Evolutionary conservation across 805 yeast species (phyloP).

Genomic region (Starmerella roubikii): DNA sequence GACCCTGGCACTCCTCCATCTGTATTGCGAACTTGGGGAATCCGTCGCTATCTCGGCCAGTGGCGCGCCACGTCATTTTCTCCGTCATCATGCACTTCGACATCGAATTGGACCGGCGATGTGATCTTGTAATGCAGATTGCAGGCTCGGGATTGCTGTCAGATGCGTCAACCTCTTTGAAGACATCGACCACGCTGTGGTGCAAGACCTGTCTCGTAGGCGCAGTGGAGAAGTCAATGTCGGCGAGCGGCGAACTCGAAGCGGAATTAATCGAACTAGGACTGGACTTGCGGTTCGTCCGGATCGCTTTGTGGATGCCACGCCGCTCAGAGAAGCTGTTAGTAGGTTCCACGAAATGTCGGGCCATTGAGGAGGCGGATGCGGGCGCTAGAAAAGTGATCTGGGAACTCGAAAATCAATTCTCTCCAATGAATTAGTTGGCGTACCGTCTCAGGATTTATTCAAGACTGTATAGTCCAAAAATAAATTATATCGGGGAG

Average conservation of each 20-base stretch:
- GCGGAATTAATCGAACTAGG: not conserved
- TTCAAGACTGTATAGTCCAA: too few species aligned
- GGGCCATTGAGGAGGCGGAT: too few species aligned
- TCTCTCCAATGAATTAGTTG: too few species aligned
- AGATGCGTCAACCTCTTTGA: not conserved
- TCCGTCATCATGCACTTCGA: conserved; percentile 12
- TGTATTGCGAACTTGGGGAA: conserved; percentile 5
- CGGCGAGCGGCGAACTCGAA: not conserved
- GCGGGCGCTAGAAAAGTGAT: too few species aligned
- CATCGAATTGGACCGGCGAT: conserved; percentile 9
- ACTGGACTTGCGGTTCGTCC: too few species aligned
- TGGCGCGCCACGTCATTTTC: conserved; percentile 1
- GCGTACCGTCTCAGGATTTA: too few species aligned
- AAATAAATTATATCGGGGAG: too few species aligned
- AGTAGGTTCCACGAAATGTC: too few species aligned
- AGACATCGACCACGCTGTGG: not conserved
- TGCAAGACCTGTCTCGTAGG: too few species aligned
- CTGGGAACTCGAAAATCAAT: too few species aligned
- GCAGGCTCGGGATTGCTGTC: not conserved
- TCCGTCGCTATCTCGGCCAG: conserved; percentile 11
- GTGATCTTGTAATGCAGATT: conserved; percentile 1
- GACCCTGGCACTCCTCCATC: conserved; percentile 13
- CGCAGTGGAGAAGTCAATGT: not conserved
- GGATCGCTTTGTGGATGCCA: too few species aligned
- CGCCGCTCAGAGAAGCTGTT: too few species aligned